Conservation (phyloP, 352 stramenopile species). For the Phytopythium cucurbitacearum region DNA sequence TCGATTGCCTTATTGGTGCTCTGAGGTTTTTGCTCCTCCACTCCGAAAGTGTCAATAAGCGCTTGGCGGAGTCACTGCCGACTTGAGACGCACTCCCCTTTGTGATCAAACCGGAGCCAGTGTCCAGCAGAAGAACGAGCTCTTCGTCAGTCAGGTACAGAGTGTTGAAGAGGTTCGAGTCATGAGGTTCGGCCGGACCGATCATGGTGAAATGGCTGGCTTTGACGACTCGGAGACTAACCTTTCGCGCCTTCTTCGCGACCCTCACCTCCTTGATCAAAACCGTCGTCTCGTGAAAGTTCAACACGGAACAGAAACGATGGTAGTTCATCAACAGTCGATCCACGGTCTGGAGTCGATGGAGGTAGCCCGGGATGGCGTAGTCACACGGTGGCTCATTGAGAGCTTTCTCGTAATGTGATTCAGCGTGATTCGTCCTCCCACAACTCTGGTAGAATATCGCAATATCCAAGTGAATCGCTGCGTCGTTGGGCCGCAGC, state of each 20-base stretch:
- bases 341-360: slow-evolving; percentile 54
- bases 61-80: slow-evolving; percentile 1
- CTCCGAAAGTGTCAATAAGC: background rate
- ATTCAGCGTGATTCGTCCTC: slow-evolving; percentile 40
- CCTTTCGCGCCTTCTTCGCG: slow-evolving; percentile 46
- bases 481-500: slow-evolving; percentile 40
- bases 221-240: slow-evolving; percentile 49
- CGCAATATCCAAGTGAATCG: slow-evolving; percentile 46
- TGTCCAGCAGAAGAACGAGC: slow-evolving; percentile 17
- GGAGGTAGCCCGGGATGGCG: slow-evolving; percentile 45
- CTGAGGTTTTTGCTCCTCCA: slow-evolving; percentile 16
- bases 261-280: slow-evolving; percentile 39
- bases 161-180: slow-evolving; percentile 33
- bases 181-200: slow-evolving; percentile 22
- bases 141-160: slow-evolving; percentile 64
- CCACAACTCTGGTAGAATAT: slow-evolving; percentile 48
- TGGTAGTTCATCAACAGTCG: slow-evolving; percentile 68
- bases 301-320: slow-evolving; percentile 66
- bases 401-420: slow-evolving; percentile 47
- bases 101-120: slow-evolving; percentile 3
- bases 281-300: slow-evolving; percentile 45
- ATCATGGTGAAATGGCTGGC: slow-evolving; percentile 55
- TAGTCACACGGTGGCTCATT: slow-evolving; percentile 37
- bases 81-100: slow-evolving; percentile 2
- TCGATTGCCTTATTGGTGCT: slow-evolving; percentile 1